Evolutionary conservation across 768 basidiomycete genomes (phyloP), one percentile per base, ranked within the genome.

Genomic region (Mycena galericulata): DNA sequence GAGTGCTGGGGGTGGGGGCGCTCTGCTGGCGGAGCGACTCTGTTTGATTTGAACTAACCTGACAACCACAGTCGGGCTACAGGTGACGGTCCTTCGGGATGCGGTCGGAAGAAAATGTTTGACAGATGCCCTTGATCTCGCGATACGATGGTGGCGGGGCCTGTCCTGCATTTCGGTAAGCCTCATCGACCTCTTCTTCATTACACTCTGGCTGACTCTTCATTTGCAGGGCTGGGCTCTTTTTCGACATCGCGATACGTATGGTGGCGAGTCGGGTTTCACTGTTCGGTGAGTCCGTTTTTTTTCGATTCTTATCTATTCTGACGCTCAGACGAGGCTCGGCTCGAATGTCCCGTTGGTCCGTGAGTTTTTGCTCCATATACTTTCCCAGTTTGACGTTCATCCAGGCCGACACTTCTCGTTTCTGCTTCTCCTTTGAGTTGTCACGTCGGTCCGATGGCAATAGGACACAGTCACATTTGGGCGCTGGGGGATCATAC

Each of bases 61-160:
- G 49, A 30, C 49, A 17, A 50, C 49, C 49, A 50, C 15, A 50
- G 49, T 50, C 12, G 29, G 49, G 49, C 9, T 50, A 18, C 49
- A 50, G 49, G 30, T 50, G 49, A 50, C 49, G 27, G 53, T 55
- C 53, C 36, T 34, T 40, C 53, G 26, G 38, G 26, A 41, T 57
- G 38, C 55, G 40, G n/a, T n/a, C n/a, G n/a, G n/a, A n/a, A n/a
- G n/a, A n/a, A n/a, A n/a, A n/a, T n/a, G n/a, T n/a, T n/a, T n/a
- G n/a, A n/a, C n/a, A n/a, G n/a, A n/a, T n/a, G n/a, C n/a, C n/a
- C n/a, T n/a, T n/a, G n/a, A n/a, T n/a, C n/a, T n/a, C n/a, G n/a
- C n/a, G n/a, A n/a, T n/a, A n/a, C n/a, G n/a, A n/a, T n/a, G n/a
- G n/a, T n/a, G n/a, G n/a, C n/a, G n/a, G n/a, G n/a, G n/a, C n/a